phyloP scores from a whole-genome alignment of 352 stramenopile genomes.

The Phytophthora lateralis region DNA sequence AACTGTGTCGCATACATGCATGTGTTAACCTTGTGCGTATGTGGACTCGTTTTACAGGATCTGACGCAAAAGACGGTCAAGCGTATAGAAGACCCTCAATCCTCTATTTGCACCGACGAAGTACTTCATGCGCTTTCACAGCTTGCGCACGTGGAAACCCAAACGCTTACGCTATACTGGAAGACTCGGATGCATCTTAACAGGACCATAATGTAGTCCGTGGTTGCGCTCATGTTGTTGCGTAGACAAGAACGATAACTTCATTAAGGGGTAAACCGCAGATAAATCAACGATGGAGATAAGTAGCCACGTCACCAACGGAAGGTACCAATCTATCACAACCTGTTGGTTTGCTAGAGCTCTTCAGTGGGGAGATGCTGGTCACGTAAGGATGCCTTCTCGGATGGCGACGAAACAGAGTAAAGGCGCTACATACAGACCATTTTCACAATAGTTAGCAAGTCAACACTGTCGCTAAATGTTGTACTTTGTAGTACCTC shows the following conservation, averaged over 20 bases:
- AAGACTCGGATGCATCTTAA: slow-evolving; percentile 49
- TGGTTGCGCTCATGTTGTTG: neutral
- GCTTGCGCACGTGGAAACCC: slow-evolving; percentile 45
- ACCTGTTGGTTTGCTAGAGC: slow-evolving; percentile 29
- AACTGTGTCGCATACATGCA: neutral
- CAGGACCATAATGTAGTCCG: slow-evolving; percentile 44
- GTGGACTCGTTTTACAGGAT: slow-evolving; percentile 26
- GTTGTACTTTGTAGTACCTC: slow-evolving; percentile 84
- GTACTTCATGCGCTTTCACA: slow-evolving; percentile 48
- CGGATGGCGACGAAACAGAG: slow-evolving; percentile 68
- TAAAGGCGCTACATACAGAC: slow-evolving; percentile 54
- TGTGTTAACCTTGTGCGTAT: slow-evolving; percentile 1
- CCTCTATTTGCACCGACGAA: slow-evolving; percentile 50
- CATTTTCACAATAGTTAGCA: slow-evolving; percentile 6
- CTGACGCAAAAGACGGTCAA: slow-evolving; percentile 38
- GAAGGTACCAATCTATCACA: neutral
- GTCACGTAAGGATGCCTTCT: slow-evolving; percentile 71
- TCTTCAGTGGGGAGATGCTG: slow-evolving; percentile 69
- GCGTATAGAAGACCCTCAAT: slow-evolving; percentile 36
- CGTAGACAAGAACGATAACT: slow-evolving; percentile 1
- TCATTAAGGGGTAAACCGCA: neutral
- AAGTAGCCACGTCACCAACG: neutral
- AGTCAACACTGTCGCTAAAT: neutral
- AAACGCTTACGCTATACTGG: slow-evolving; percentile 63
- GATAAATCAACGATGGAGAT: neutral